Evolutionary conservation across 1,139 yeast genomes (phyloP), one percentile per base, ranked within the genome.

Genomic region (Taphrina deformans): DNA sequence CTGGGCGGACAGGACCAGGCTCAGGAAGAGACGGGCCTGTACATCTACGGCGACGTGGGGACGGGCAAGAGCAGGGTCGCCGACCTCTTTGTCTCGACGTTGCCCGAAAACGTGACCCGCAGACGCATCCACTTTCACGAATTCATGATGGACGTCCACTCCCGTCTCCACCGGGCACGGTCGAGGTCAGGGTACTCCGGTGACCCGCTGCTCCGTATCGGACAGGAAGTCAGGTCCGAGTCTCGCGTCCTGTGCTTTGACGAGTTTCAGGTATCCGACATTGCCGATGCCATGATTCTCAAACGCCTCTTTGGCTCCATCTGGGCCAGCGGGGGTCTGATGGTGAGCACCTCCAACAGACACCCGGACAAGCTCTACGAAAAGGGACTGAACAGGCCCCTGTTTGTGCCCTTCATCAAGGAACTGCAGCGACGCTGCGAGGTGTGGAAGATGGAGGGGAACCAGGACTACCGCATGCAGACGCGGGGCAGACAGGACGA

Each of bases 41-140:
- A 93, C 74, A 79, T 93, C 26, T 93, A 89, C 75, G 99, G 99
- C 23, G 98, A 93, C 75, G 99, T 93, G 53, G 99, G 99, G 2
- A 91, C 98, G 76, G 99, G 99, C 10, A 93, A 93, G 74, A 93
- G 99, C 4, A 92, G 93, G 97, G 80, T 93, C 69, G 92, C 93
- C 97, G 99, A 93, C 76, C 80, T 93, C 71, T 93, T 93, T 72
- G 93, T 91, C 76, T 46, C 65, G n/a, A 89, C 97, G 0, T 81
- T 93, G 16, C 97, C 98, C 0, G 64, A 74, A 0, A 90, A 88
- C 73, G 65, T 69, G 16, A 50, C 66, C 1, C 90, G 90, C 72
- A 83, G 80, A 71, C 80, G 99, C 69, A 80, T 92, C 58, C 99
- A 93, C 77, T 93, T 93, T 80, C 99, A 93, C 76, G 96, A 91